Base-by-base conservation (phyloP, 768 basidiomycete species). In the Boletus edulis region DNA sequence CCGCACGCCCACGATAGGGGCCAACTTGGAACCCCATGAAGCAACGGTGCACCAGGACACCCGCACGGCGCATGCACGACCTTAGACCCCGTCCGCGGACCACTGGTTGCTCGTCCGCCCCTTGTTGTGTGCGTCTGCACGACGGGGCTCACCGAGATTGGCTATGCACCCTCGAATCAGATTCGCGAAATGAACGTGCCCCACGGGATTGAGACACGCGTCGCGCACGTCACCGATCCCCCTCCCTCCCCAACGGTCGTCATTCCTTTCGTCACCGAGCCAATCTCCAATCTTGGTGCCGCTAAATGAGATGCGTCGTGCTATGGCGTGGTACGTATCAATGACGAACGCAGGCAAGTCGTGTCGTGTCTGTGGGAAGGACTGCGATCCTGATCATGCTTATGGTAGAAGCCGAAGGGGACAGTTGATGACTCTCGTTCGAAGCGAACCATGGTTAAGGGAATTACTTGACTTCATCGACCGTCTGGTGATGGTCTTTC, bases 121-220 rank as follows among this genome's bases (percentile, higher is more conserved):
- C 53, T 49, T 49, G 49, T 51, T 59, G 58, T 20, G 32, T 27
- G 14, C 34, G 46, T 44, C 39, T 12, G 14, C 44, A 8, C 3
- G n/a, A 59, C 14, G 38, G 42, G 37, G 49, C 45, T 22, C 53
- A 34, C 60, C 56, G 22, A 65, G 64, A 66, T 65, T 63, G 61
- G 55, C 50, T 58, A 51, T 22, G 35, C 42, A 46, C 62, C 64
- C 59, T 61, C 51, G 56, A 66, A 58, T 65, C 54, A 32, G 59
- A 64, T 66, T 57, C 55, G 52, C 62, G 64, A 55, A 51, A 55
- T 62, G 62, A 67, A 55, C 55, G 57, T 61, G 56, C 41, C n/a
- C 54, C 34, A 35, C 14, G 44, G 24, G 27, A 42, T 10, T 12
- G 4, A 18, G 49, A 4, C 63, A 60, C 55, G 57, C 60, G 55